Percentiles rank a stretch among this genome's conserved stretches.
These are phyloP conservation scores for Tilletia horrida DNA, from an alignment of 1,284 basidiomycete species.

Conservation along the genomic window DNA sequence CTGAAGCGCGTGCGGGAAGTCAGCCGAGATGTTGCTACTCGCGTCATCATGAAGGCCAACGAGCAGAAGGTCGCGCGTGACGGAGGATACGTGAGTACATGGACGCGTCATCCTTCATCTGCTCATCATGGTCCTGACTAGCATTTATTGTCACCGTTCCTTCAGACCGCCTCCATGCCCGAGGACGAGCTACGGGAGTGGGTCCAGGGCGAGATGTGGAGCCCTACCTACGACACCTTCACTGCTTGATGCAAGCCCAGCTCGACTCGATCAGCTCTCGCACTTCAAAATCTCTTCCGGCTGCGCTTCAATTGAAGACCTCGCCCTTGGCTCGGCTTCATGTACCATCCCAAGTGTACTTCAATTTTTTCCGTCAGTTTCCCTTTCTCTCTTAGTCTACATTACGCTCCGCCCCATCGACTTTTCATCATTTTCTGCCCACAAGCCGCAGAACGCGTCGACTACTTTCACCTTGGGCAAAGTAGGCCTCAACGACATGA, in stretches of 20 bases:
- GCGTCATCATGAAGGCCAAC: conserved; percentile 49
- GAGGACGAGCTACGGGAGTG: conserved; percentile 44
- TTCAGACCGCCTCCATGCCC: conserved; percentile 36
- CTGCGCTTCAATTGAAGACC: too few relatives aligned
- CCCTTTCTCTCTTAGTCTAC: too few relatives aligned
- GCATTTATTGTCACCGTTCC: neutral
- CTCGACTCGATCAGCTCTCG: neutral
- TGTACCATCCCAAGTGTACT: too few relatives aligned
- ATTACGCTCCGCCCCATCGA: too few relatives aligned
- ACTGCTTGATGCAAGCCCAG: neutral
- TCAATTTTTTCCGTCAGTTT: too few relatives aligned
- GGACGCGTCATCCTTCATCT: neutral
- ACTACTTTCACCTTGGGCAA: too few relatives aligned
- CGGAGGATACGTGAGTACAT: conserved; percentile 31
- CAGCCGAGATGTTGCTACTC: conserved; percentile 41
- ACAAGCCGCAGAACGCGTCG: too few relatives aligned
- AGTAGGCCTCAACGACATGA: too few relatives aligned
- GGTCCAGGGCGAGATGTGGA: conserved; percentile 51
- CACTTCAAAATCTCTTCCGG: too few relatives aligned
- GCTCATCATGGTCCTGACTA: neutral
- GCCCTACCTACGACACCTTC: conserved; percentile 38
- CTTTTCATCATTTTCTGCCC: too few relatives aligned
- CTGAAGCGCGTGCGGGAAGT: conserved; percentile 49
- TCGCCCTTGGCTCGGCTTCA: too few relatives aligned
- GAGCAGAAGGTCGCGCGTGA: conserved; percentile 45